Conservation (phyloP, 2,329 filamentous ascomycete genomes). For the Rosellinia necatrix region DNA sequence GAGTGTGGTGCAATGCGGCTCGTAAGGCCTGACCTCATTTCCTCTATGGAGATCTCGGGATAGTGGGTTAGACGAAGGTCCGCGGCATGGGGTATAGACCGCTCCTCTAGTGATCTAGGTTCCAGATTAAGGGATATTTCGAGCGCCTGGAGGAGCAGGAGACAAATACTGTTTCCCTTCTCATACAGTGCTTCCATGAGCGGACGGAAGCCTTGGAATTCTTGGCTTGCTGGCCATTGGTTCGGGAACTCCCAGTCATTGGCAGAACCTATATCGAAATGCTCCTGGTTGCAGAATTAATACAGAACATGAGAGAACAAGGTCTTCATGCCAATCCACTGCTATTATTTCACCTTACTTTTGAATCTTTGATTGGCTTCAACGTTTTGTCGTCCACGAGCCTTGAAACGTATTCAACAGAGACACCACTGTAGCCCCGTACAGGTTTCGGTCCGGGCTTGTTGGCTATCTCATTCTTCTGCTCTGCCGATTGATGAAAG, state of each 20-base stretch:
- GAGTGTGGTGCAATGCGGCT: slow-evolving; percentile 28
- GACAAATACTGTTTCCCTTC: not conserved
- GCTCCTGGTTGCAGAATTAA: slow-evolving; percentile 9
- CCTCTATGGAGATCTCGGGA: slow-evolving; percentile 12
- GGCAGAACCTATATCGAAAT: slow-evolving; percentile 15
- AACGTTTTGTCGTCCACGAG: slow-evolving; percentile 17
- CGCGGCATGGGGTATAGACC: slow-evolving; percentile 13
- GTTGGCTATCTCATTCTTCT: slow-evolving; percentile 14
- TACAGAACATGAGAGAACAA: not conserved
- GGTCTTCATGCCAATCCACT: no score
- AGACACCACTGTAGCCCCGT: slow-evolving; percentile 14
- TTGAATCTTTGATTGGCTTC: slow-evolving; percentile 15
- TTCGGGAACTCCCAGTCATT: slow-evolving; percentile 18
- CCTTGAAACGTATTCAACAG: slow-evolving; percentile 17
- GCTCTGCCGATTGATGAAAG: slow-evolving; percentile 3
- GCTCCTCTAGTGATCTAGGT: slow-evolving; percentile 11
- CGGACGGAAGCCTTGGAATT: slow-evolving; percentile 15
- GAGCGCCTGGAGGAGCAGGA: slow-evolving; percentile 6
- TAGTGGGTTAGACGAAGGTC: slow-evolving; percentile 25
- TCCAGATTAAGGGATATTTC: slow-evolving; percentile 13
- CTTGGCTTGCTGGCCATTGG: slow-evolving; percentile 10
- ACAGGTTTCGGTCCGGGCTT: slow-evolving; percentile 14
- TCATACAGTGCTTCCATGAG: slow-evolving; percentile 16
- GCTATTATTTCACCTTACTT: no score
- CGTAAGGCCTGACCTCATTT: slow-evolving; percentile 9